These are phyloP conservation scores for Populus nigra DNA, from an alignment of 345 rosid species.

Conservation along the genomic window DNA sequence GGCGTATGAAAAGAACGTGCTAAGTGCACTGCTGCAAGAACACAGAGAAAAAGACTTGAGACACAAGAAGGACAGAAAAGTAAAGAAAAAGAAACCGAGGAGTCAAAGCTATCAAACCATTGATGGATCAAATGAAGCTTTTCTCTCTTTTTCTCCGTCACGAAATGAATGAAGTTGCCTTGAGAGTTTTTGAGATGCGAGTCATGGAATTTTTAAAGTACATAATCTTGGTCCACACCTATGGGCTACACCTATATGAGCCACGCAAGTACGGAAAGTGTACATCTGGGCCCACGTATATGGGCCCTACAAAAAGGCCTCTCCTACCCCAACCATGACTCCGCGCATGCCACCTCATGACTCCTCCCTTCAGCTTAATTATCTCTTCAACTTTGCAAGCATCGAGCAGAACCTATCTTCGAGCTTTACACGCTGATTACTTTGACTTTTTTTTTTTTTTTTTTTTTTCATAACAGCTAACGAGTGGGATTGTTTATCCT, in stretches of 20 bases:
- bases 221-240: background rate
- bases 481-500: no score
- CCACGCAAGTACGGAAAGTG: background rate
- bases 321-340: background rate
- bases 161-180: no score
- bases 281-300: background rate
- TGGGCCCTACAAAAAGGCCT: background rate
- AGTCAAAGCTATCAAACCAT: background rate
- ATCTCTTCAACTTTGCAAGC: no score
- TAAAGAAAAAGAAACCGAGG: background rate
- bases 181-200: background rate
- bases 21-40: background rate
- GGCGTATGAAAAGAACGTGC: background rate
- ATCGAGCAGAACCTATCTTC: no score
- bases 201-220: background rate
- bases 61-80: background rate
- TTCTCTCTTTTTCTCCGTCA: no score
- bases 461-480: no score
- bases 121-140: no score
- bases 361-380: no score
- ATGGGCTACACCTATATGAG: background rate
- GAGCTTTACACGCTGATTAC: no score
- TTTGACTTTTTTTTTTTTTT: no score
- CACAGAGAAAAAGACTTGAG: background rate
- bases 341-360: background rate